A percentile compares a stretch with the other conserved stretches of the same genome.
These are phyloP conservation scores for Lasiodiplodia theobromae DNA, from an alignment of 2,329 filamentous ascomycete species.

Conservation along the genomic window DNA sequence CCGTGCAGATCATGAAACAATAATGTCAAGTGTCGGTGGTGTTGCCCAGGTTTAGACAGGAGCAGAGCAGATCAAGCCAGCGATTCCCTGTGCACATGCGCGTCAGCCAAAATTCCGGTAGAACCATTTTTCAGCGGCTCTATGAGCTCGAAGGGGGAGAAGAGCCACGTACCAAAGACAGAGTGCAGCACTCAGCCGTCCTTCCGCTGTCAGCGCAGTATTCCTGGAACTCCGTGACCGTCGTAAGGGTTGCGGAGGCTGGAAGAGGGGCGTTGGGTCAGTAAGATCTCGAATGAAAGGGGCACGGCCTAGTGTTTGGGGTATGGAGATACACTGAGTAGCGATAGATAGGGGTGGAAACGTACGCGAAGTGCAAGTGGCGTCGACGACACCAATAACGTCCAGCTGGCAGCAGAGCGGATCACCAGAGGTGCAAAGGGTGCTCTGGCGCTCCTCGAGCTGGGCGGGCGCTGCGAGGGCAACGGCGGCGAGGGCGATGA, in stretches of 20 bases:
- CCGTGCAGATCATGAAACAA: not conserved
- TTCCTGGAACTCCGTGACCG: conserved; percentile 5
- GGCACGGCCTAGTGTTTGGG: not conserved
- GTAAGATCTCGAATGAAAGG: not conserved
- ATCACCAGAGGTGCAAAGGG: conserved; percentile 20
- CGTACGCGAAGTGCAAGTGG: conserved; percentile 15
- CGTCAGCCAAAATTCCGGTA: not conserved
- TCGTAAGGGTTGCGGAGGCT: conserved; percentile 18
- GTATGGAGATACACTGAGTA: not conserved
- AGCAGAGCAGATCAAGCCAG: conserved; percentile 19
- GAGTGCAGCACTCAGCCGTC: conserved; percentile 26
- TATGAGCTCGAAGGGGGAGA: too few species aligned
- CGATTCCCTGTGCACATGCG: not conserved
- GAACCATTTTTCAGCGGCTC: too few species aligned
- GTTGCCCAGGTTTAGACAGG: not conserved
- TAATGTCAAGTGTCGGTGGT: not conserved
- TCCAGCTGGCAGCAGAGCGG: conserved; percentile 28
- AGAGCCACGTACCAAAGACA: conserved; percentile 9
- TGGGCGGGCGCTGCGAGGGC: conserved; percentile 71
- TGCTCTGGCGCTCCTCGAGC: conserved; percentile 11
- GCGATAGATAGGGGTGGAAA: not conserved
- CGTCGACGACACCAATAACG: conserved; percentile 19
- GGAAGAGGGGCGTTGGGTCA: not conserved
- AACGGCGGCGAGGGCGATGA: conserved; percentile 90
- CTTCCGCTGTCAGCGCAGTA: conserved; percentile 21